Base-by-base conservation (phyloP, 495 filamentous ascomycete species). In the Xylaria flabelliformis region DNA sequence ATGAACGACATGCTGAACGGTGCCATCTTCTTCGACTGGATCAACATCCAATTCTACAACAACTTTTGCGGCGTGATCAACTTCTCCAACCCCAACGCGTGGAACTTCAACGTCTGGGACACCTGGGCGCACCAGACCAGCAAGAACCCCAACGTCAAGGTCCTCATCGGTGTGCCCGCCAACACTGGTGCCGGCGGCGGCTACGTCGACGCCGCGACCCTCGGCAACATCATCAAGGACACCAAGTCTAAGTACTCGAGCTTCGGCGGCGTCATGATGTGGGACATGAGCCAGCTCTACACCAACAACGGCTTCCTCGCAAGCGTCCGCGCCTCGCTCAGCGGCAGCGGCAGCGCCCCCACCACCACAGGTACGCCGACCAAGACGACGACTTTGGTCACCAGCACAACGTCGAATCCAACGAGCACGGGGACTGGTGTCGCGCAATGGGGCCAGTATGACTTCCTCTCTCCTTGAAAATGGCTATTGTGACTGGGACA, bases 31-130 rank as follows among this genome's bases (percentile, higher is more conserved):
- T 87, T 91, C 61, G 91, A 93, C 74, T 91, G 90, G 62, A 82
- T 93, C 44, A 91, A 85, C 76, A 85, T 92, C 21, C 91, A 93
- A 79, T 93, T 93, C 84, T 93, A 84, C 76, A 85, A 85, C 76
- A 91, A 91, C 83, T 88, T 82, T 74, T 93, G 91, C 79, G 91
- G 91, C 19, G 77, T 89, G 4, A 79, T 83, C 63, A 82, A 83
- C 24, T 93, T 85, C 80, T 67, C 78, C 13, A 85, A 79, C 6
- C 87, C 88, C 77, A 85, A 79, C 68, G 87, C 88, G 72, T 93
- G 90, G 82, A 92, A 93, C 81, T 90, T 92, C 78, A 83, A 81
- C 17, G 85, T 84, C 66, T 94, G 92, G 92, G 91, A 93, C 72
- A 83, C 83, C 73, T 94, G 91, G 90, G 90, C 92, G 8, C 86